These are phyloP conservation scores for Aspergillus awamori DNA, from an alignment of 2,329 filamentous ascomycete genomes.

Conservation along the genomic window DNA sequence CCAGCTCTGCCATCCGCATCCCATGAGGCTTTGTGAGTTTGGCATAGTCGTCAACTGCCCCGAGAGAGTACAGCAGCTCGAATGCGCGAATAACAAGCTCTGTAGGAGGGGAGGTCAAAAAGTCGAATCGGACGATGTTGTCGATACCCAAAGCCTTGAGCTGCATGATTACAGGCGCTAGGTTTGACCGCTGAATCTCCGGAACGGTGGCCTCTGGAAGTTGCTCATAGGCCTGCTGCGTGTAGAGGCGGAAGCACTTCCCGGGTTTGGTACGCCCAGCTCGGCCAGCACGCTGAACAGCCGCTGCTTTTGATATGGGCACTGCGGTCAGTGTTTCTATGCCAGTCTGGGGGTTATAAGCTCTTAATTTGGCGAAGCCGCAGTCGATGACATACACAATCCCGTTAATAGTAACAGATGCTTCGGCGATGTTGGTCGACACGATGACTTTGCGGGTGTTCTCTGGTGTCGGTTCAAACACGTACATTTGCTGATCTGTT, in stretches of 20 bases:
- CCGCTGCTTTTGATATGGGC: slow-evolving; percentile 85
- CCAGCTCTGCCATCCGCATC: slow-evolving; percentile 86
- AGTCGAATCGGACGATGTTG: slow-evolving; percentile 89
- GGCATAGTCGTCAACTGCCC: slow-evolving; percentile 84
- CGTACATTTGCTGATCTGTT: slow-evolving; percentile 90
- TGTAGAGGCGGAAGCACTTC: slow-evolving; percentile 93
- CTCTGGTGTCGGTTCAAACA: slow-evolving; percentile 81
- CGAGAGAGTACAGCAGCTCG: slow-evolving; percentile 83
- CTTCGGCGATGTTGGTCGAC: slow-evolving; percentile 94
- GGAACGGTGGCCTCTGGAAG: slow-evolving; percentile 76
- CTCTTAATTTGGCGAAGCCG: slow-evolving; percentile 86
- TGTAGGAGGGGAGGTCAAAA: slow-evolving; percentile 80
- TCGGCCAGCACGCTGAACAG: slow-evolving; percentile 86
- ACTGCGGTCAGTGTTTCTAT: slow-evolving; percentile 86
- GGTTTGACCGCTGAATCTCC: slow-evolving; percentile 88
- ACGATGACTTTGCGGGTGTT: slow-evolving; percentile 89
- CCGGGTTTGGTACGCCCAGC: slow-evolving; percentile 87
- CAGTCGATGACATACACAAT: slow-evolving; percentile 89
- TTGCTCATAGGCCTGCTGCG: slow-evolving; percentile 68
- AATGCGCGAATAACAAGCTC: slow-evolving; percentile 83
- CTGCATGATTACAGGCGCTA: slow-evolving; percentile 85
- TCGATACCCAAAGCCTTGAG: slow-evolving; percentile 94
- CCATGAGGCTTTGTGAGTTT: slow-evolving; percentile 90
- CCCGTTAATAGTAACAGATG: slow-evolving; percentile 89
- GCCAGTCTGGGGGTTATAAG: slow-evolving; percentile 79